Percentiles rank a stretch among this genome's conserved stretches.
Conservation (phyloP, 768 basidiomycete species). For the Auricularia cornea region DNA sequence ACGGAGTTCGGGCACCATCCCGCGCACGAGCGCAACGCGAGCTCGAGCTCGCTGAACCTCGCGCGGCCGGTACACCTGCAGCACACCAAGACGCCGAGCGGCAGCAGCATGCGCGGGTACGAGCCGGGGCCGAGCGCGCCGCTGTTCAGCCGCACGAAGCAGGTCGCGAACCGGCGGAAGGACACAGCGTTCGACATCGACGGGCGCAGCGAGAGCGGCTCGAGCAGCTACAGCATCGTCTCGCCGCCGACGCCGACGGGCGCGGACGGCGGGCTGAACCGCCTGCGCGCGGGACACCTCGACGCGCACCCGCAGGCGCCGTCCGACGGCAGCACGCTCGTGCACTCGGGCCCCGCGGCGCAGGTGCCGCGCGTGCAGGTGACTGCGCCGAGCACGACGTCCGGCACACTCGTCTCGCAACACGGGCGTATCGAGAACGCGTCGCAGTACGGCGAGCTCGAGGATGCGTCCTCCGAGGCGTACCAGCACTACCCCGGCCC, state of each 20-base stretch:
- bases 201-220: background rate
- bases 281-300: background rate
- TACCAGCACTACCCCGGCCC: background rate
- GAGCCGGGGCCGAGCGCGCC: background rate
- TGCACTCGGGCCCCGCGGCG: background rate
- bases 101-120: background rate
- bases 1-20: background rate
- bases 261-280: background rate
- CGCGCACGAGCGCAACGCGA: background rate
- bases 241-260: background rate
- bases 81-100: background rate
- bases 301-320: background rate
- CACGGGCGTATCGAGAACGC: background rate
- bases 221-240: background rate
- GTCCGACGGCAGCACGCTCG: background rate
- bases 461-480: background rate
- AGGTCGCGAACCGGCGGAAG: background rate
- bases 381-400: background rate
- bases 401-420: background rate
- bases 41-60: background rate
- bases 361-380: background rate
- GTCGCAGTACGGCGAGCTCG: background rate
- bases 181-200: background rate
- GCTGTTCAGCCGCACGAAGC: background rate
- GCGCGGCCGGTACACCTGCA: background rate